Evolutionary conservation across 192 early-diverging fungal species (phyloP), one percentile per base, ranked within the genome.

Genomic region (Backusella circina): DNA sequence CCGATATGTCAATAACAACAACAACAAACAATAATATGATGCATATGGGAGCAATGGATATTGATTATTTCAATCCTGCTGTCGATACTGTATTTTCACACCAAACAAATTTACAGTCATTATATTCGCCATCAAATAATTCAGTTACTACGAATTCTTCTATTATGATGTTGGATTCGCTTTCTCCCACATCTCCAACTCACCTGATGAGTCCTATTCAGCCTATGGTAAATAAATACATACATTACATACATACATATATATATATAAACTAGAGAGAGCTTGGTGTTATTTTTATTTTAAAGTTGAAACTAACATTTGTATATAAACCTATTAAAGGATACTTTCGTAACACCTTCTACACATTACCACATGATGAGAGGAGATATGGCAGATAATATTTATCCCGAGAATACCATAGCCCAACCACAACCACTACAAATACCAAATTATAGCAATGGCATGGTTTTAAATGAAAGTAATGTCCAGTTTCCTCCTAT

Each of bases 81-180:
- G 28, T 47, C 6, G 69, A 70, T 13, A 70, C n/a, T 47, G 39
- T 44, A 26, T 70, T 70, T 47, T 26, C 54, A 61, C 54, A 61
- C 26, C 54, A 61, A 28, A 12, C 69, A 31, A 44, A 26, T 70
- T 30, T 41, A 30, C 54, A 61, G 12, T 61, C 54, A 28, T 28
- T 47, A 1, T 70, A 70, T 70, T 70, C 69, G 5, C 69, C 69
- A 41, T 70, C 69, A 26, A 47, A 37, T 47, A 70, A 70, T 32
- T 70, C 69, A 26, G 69, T 70, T 30, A 67, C 65, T n/a, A 67
- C 65, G 1, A 70, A 47, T 47, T 70, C 69, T 15, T 70, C 69
- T 15, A 26, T 41, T 13, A 70, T 70, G 69, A 70, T 70, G 35
- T 44, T 70, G 39, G 33, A 61, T 28, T 61, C 54, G 3, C 54